Conservation (phyloP, 1,284 basidiomycete genomes). For the Inonotus hispidus region DNA sequence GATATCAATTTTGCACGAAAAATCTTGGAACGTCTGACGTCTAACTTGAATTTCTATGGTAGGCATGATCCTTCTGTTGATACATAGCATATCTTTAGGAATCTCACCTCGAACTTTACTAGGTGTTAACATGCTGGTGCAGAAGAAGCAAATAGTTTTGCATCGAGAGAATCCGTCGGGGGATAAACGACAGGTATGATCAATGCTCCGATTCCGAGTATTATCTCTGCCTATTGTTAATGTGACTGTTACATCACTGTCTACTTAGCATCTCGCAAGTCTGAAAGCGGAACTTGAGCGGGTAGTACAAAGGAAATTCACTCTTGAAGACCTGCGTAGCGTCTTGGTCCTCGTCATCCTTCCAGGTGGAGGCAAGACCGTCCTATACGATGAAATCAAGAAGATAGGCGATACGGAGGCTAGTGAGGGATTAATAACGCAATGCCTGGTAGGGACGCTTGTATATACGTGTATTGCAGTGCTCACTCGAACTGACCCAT, state of each 20-base stretch:
- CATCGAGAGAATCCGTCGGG: not conserved
- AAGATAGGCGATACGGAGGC: constrained; percentile 15
- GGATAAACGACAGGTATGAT: not conserved
- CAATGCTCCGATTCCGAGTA: not conserved
- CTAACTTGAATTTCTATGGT: not conserved
- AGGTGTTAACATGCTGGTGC: not conserved
- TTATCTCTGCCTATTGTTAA: not conserved
- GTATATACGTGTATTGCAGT: constrained; percentile 30
- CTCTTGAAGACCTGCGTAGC: not conserved
- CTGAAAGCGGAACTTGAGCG: not conserved
- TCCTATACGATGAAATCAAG: constrained; percentile 21
- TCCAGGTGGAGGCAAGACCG: not conserved
- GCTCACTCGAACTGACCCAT: constrained; percentile 21
- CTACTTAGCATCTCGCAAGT: not conserved
- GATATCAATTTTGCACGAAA: not conserved
- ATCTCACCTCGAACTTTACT: not conserved
- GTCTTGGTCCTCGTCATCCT: constrained; percentile 16
- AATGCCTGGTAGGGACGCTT: constrained; percentile 16
- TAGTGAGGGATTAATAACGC: constrained; percentile 13
- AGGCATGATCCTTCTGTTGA: not conserved
- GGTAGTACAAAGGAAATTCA: not conserved
- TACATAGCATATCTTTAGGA: no score
- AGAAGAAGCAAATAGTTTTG: not conserved
- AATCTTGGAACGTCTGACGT: not conserved
- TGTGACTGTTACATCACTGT: not conserved